phyloP scores from a whole-genome alignment of 2,329 filamentous ascomycete species.

The Periglandula ipomoeae region DNA sequence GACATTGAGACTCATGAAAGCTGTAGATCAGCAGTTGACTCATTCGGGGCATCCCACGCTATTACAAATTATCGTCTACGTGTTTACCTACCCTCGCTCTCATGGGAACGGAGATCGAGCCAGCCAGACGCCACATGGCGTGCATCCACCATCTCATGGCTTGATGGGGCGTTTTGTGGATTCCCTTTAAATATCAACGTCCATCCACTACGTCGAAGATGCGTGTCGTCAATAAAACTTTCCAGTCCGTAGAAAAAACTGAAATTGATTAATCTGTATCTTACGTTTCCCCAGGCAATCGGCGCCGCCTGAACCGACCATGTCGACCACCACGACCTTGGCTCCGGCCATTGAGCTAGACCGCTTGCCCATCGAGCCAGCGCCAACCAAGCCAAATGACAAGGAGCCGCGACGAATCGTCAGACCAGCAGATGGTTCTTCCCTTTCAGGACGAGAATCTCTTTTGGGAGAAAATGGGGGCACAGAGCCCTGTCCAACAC shows the following conservation, averaged over 20 bases:
- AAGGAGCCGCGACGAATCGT: neutral
- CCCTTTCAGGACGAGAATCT: neutral
- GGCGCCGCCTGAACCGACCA: neutral
- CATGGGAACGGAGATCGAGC: neutral
- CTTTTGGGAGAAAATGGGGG: constrained; percentile 2
- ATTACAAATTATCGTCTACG: neutral
- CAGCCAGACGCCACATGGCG: neutral
- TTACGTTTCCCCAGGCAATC: neutral
- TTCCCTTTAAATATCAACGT: no score
- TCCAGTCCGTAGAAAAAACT: no score
- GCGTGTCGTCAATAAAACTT: no score
- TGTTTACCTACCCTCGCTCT: neutral
- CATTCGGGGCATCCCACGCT: no score
- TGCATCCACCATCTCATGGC: no score
- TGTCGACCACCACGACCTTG: constrained; percentile 1
- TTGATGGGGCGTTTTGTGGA: no score
- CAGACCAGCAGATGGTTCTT: neutral
- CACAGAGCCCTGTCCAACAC: neutral
- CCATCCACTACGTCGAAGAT: no score
- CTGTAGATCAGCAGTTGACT: no score
- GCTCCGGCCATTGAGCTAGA: constrained; percentile 2
- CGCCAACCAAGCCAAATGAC: neutral
- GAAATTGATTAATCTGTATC: no score
- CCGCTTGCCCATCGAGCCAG: neutral
- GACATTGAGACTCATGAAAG: no score